These are phyloP conservation scores for Globisporangium solare DNA, from an alignment of 352 stramenopile genomes.

Conservation along the genomic window DNA sequence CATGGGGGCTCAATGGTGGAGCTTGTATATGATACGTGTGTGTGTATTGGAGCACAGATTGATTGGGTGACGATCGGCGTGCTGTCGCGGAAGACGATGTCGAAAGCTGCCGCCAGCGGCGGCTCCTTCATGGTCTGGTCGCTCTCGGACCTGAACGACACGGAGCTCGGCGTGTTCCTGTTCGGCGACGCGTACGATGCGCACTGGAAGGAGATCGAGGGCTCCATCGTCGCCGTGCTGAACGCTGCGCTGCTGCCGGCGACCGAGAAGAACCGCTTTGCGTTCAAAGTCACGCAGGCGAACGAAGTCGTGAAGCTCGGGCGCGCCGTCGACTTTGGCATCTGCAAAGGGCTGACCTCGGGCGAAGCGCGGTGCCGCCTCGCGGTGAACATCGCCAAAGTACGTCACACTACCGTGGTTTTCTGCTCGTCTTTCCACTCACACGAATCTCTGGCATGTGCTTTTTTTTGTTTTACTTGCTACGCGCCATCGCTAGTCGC, in stretches of 20 bases:
- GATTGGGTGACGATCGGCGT: conserved; percentile 85
- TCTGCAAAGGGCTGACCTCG: conserved; percentile 68
- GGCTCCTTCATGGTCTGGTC: conserved; percentile 80
- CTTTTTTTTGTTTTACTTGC: no score
- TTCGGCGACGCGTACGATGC: conserved; percentile 63
- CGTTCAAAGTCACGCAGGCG: conserved; percentile 59
- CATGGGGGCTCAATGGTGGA: no score
- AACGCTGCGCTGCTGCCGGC: conserved; percentile 63
- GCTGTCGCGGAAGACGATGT: conserved; percentile 63
- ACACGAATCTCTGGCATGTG: background rate
- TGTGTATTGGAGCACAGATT: conserved; percentile 22
- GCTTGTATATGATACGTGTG: no score
- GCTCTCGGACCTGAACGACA: conserved; percentile 62
- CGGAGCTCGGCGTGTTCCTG: conserved; percentile 70
- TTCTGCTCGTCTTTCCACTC: conserved; percentile 2
- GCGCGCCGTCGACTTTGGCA: conserved; percentile 60
- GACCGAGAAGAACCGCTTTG: conserved; percentile 73
- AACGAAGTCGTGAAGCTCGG: conserved; percentile 65
- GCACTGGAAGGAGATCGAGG: conserved; percentile 65
- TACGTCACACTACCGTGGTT: conserved; percentile 12
- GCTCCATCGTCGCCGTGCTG: conserved; percentile 60
- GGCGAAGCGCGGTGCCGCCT: conserved; percentile 61
- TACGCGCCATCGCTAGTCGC: conserved; percentile 26
- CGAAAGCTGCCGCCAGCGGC: conserved; percentile 57
- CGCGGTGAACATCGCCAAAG: conserved; percentile 70